Evolutionary conservation across 192 early-diverging fungal species (phyloP), one percentile per base, ranked within the genome.

Genomic region (Borealophlyctis nickersoniae): DNA sequence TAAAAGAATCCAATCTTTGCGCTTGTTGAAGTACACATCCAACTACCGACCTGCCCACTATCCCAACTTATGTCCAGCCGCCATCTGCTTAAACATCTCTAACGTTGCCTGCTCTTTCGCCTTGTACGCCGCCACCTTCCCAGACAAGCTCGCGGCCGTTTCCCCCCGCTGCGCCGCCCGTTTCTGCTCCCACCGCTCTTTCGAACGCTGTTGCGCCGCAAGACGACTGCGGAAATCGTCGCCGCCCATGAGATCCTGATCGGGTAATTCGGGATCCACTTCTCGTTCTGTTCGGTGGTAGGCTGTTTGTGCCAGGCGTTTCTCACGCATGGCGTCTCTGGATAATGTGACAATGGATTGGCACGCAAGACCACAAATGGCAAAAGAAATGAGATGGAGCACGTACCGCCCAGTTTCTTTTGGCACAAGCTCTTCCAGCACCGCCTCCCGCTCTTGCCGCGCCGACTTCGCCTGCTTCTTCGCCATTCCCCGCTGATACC

Each of bases 31-130:
- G n/a, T n/a, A 45, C 39, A 45, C 39, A 45, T 45, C 19, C 39
- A 45, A 7, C 39, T 7, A 45, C 39, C 39, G 7, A 45, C 39
- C 39, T 45, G 9, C 39, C 19, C 7, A 45, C 19, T 19, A 45
- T 7, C 39, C 39, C 39, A 45, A 19, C 39, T 45, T 45, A 45
- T 45, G 39, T 19, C 19, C 9, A 7, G 39, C 7, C 13, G 90
- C 90, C 81, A 92, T 81, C 50, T 81, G 77, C 27, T 77, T 73
- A 36, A 91, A 79, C 81, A 87, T 82, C 36, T 77, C 87, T 39
- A 92, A 72, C 1, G 89, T 91, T n/a, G 67, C 77, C 26, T 81
- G 80, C 63, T 92, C 89, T 67, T 90, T 92, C 32, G 83, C 77
- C 36, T 77, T 60, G 59, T 77, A 86, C 35, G 79, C 83, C 29